A percentile compares a stretch with the other conserved stretches of the same genome.
These are phyloP conservation scores for Cyberlindnera americana DNA, from an alignment of 805 yeast species.

Conservation along the genomic window DNA sequence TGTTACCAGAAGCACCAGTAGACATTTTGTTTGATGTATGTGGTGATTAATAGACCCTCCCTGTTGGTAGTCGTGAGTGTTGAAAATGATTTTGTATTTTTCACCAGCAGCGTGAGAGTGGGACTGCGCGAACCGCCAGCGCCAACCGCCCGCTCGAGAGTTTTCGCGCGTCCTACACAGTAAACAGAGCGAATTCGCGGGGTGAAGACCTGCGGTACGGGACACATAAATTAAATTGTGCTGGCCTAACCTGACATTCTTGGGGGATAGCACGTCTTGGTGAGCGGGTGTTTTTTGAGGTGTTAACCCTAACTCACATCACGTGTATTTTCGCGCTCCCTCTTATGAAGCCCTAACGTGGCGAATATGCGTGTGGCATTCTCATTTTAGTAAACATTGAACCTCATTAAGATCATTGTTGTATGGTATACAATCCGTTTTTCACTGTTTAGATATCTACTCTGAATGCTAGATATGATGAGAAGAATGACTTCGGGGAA, in stretches of 20 bases:
- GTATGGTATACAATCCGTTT: too few species aligned
- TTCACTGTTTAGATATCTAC: too few species aligned
- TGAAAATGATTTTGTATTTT: slow-evolving; percentile 22
- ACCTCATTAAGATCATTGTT: neutral
- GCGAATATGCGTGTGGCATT: neutral
- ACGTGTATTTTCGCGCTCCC: slow-evolving; percentile 6
- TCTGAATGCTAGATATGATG: too few species aligned
- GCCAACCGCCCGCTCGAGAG: neutral
- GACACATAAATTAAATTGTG: neutral
- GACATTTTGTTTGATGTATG: slow-evolving; percentile 52
- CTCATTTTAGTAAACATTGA: neutral
- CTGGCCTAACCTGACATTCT: neutral
- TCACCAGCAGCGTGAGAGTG: slow-evolving; percentile 15
- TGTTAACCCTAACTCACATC: slow-evolving; percentile 4
- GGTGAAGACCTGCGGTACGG: neutral
- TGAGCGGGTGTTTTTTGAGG: slow-evolving; percentile 3
- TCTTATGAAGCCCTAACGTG: neutral
- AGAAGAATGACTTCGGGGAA: too few species aligned
- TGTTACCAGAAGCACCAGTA: slow-evolving; percentile 98
- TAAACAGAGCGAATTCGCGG: slow-evolving; percentile 7
- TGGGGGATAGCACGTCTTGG: neutral
- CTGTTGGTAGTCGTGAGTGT: slow-evolving; percentile 9
- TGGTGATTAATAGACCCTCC: slow-evolving; percentile 3
- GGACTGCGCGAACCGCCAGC: slow-evolving; percentile 17
- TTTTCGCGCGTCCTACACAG: neutral